Evolutionary conservation across 1,284 basidiomycete species (phyloP).

Genomic region (Phaffia rhodozyma): DNA sequence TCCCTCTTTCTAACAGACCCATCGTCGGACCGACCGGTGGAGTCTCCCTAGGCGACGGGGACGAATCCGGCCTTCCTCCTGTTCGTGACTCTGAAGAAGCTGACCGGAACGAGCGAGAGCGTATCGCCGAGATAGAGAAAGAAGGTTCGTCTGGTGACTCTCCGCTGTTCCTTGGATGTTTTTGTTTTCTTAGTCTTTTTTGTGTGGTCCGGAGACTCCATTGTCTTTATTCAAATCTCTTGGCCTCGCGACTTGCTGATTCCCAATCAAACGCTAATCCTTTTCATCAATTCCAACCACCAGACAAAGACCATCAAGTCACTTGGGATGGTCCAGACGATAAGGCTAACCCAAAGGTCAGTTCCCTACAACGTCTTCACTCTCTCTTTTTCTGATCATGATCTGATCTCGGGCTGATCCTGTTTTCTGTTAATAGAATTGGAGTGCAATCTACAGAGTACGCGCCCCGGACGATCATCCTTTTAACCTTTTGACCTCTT

Average conservation of each 20-base stretch:
- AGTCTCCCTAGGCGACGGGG: slow-evolving; percentile 7
- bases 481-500: no score
- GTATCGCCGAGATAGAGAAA: slow-evolving; percentile 1
- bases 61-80: slow-evolving; percentile 9
- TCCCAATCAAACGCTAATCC: not conserved
- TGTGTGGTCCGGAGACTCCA: not conserved
- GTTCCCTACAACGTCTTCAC: no score
- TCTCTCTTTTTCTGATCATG: not conserved
- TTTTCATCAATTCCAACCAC: not conserved
- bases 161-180: not conserved
- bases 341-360: slow-evolving; percentile 9
- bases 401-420: not conserved
- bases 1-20: not conserved
- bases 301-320: slow-evolving; percentile 10
- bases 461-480: no score
- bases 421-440: slow-evolving; percentile 40
- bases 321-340: slow-evolving; percentile 8
- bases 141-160: not conserved
- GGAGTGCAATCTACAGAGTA: slow-evolving; percentile 41
- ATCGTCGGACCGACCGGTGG: not conserved
- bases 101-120: not conserved
- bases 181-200: not conserved
- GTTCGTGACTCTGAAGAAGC: slow-evolving; percentile 3
- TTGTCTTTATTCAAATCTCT: not conserved
- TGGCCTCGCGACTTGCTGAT: not conserved